phyloP scores from a whole-genome alignment of 345 rosid genomes.

The Gossypium mustelinum region DNA sequence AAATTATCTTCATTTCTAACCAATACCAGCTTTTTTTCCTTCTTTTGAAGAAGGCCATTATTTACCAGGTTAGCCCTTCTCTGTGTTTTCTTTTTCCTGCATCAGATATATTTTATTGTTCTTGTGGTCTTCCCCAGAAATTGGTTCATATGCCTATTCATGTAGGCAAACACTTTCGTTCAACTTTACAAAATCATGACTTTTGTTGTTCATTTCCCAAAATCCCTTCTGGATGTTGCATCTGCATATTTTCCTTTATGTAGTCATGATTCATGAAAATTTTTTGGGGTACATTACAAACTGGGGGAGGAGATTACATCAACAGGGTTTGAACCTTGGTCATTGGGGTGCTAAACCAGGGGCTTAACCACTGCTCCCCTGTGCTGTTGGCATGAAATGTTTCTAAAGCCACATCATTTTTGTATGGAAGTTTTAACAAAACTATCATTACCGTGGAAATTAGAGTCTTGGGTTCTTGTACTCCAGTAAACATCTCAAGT shows the following conservation, averaged over 20 bases:
- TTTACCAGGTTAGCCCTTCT: background rate
- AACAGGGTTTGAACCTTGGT: too few relatives aligned
- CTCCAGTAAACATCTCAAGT: background rate
- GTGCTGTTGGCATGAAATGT: too few relatives aligned
- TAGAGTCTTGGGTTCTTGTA: background rate
- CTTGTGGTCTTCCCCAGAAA: background rate
- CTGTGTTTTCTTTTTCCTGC: background rate
- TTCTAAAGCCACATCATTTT: background rate
- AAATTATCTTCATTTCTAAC: background rate
- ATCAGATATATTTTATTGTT: background rate
- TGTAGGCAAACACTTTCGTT: background rate
- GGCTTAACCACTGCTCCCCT: too few relatives aligned
- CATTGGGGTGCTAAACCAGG: too few relatives aligned
- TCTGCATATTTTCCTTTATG: background rate
- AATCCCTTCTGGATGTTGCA: background rate
- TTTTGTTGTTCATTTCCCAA: background rate
- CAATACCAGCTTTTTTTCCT: background rate
- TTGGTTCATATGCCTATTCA: background rate
- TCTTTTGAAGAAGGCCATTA: background rate
- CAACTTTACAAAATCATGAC: background rate
- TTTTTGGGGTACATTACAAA: too few relatives aligned
- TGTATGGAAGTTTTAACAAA: background rate
- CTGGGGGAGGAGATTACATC: too few relatives aligned
- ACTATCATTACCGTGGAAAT: background rate
- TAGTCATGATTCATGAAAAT: background rate